phyloP scores from a whole-genome alignment of 306 rosid species.

The Trifolium fragiferum region DNA sequence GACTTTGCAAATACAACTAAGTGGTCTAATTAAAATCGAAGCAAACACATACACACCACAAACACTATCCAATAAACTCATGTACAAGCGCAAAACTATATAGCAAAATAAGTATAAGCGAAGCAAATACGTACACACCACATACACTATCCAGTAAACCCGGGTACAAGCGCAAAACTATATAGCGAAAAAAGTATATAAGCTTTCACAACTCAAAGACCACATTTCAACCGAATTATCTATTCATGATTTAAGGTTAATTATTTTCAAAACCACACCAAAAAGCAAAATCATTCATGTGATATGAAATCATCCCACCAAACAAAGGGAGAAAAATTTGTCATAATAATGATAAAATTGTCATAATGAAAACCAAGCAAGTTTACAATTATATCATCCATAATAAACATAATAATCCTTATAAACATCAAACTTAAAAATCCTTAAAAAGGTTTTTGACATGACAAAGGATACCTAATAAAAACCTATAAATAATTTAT shows the following conservation, averaged over 20 bases:
- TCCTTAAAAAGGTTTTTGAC: constrained; percentile 47
- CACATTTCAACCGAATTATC: too few species aligned
- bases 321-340: constrained; percentile 13
- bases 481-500: constrained; percentile 51
- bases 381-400: constrained; percentile 53
- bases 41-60: too few species aligned
- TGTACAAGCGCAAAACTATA: too few species aligned
- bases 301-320: constrained; percentile 23
- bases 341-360: constrained; percentile 9
- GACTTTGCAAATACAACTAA: too few species aligned
- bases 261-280: neutral
- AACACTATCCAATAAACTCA: too few species aligned
- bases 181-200: too few species aligned
- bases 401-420: constrained; percentile 45
- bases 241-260: neutral
- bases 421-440: constrained; percentile 57
- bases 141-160: too few species aligned
- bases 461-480: constrained; percentile 46
- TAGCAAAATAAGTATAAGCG: too few species aligned
- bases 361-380: constrained; percentile 41
- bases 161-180: too few species aligned
- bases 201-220: too few species aligned
- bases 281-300: neutral
- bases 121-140: too few species aligned
- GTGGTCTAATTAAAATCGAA: too few species aligned